These are phyloP conservation scores for Botryotinia calthae DNA, from an alignment of 2,329 filamentous ascomycete species.

Conservation along the genomic window DNA sequence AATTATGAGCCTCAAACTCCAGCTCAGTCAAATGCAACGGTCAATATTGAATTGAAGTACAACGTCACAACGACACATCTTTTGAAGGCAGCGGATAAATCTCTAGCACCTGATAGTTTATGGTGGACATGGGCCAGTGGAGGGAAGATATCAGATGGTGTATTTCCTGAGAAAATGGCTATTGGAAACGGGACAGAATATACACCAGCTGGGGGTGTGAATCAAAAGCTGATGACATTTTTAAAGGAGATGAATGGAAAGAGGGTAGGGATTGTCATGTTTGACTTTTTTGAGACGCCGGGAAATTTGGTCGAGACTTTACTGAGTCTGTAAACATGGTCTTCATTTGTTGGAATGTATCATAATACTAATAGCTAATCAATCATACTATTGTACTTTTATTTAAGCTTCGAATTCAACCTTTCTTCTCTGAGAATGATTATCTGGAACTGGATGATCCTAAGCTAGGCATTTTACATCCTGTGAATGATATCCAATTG, in stretches of 20 bases:
- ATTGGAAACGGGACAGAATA: slow-evolving; percentile 42
- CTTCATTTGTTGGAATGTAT: not conserved
- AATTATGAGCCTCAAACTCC: slow-evolving; percentile 45
- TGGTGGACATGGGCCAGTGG: slow-evolving; percentile 50
- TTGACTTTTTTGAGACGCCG: slow-evolving; percentile 51
- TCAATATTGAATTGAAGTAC: slow-evolving; percentile 46
- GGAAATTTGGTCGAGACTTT: slow-evolving; percentile 43
- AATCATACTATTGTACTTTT: not conserved
- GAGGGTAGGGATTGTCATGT: slow-evolving; percentile 51
- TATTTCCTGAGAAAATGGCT: slow-evolving; percentile 47
- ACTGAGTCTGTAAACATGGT: slow-evolving; percentile 30
- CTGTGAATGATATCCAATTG: not conserved
- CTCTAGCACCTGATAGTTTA: slow-evolving; percentile 39
- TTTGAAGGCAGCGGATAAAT: slow-evolving; percentile 38
- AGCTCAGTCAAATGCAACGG: slow-evolving; percentile 36
- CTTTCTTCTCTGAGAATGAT: not conserved
- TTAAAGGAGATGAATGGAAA: slow-evolving; percentile 42
- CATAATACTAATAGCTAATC: not conserved
- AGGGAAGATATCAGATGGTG: slow-evolving; percentile 43
- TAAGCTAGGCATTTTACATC: not conserved
- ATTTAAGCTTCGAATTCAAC: no score
- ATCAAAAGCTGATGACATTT: slow-evolving; percentile 43
- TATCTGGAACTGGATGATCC: not conserved
- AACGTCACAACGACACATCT: slow-evolving; percentile 45
- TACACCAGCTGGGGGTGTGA: slow-evolving; percentile 46